These are phyloP conservation scores for Dionaea muscipula DNA, from an alignment of 179 eudicot genomes.

Conservation along the genomic window DNA sequence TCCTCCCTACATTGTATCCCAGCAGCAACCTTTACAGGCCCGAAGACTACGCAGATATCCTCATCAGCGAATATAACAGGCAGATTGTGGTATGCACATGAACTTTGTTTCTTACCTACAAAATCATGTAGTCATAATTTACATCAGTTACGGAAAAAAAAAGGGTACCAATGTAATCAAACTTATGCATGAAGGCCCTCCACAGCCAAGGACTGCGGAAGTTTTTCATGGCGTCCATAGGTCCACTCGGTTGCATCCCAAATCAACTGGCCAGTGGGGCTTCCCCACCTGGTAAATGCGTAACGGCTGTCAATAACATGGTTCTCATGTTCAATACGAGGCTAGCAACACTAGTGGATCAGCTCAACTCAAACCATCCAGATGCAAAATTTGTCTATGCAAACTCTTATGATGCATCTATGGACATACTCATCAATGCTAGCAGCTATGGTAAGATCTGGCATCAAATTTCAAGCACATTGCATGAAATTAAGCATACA, in stretches of 20 bases:
- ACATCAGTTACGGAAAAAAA: too few relatives aligned
- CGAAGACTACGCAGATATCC: slow-evolving; percentile 45
- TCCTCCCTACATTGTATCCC: slow-evolving; percentile 38
- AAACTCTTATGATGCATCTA: slow-evolving; percentile 37
- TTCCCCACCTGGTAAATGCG: slow-evolving; percentile 39
- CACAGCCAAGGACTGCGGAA: slow-evolving; percentile 49
- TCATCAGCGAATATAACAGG: slow-evolving; percentile 37
- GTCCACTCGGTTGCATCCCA: slow-evolving; percentile 77
- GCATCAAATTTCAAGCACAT: not conserved
- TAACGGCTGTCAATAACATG: slow-evolving; percentile 38
- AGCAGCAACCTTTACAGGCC: slow-evolving; percentile 38
- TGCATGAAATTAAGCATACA: too few relatives aligned
- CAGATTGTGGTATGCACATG: slow-evolving; percentile 54
- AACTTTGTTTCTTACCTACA: too few relatives aligned
- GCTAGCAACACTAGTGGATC: slow-evolving; percentile 36
- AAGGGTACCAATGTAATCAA: too few relatives aligned
- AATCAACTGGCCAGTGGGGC: slow-evolving; percentile 41
- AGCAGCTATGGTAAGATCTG: slow-evolving; percentile 35
- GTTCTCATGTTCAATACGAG: slow-evolving; percentile 51
- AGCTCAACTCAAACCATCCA: slow-evolving; percentile 33
- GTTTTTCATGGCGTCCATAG: slow-evolving; percentile 51
- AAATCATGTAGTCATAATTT: too few relatives aligned
- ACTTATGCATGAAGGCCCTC: slow-evolving; percentile 25
- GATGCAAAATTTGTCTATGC: slow-evolving; percentile 60
- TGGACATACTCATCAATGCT: slow-evolving; percentile 42